Conservation (phyloP, 2,329 filamentous ascomycete genomes). For the Colletotrichum australisinense region DNA sequence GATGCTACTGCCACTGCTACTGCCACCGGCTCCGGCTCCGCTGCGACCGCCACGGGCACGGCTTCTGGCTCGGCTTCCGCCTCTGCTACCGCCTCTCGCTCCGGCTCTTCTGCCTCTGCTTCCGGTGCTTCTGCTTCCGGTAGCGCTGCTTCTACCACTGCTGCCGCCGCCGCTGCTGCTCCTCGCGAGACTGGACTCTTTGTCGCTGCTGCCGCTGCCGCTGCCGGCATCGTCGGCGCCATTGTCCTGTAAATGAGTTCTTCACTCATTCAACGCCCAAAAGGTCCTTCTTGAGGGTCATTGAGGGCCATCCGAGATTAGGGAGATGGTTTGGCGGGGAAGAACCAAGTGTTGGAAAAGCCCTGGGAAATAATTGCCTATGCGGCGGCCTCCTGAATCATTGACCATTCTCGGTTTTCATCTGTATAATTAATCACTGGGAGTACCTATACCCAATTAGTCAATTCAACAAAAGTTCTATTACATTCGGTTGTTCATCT, state of each 20-base stretch:
- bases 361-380: not conserved
- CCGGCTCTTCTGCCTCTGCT: not conserved
- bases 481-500: not conserved
- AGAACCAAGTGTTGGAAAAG: not conserved
- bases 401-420: not conserved
- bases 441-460: not conserved
- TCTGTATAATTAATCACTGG: not conserved
- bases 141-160: slow-evolving; percentile 7
- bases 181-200: slow-evolving; percentile 32
- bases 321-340: not conserved
- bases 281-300: not conserved
- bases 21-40: not conserved
- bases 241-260: slow-evolving; percentile 5
- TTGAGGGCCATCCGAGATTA: not conserved
- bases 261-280: not conserved
- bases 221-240: slow-evolving; percentile 23
- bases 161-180: not conserved
- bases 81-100: not conserved
- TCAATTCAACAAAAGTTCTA: not conserved
- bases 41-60: not conserved
- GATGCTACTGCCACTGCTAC: not conserved
- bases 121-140: not conserved
- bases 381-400: not conserved
- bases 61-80: not conserved
- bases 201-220: slow-evolving; percentile 22